phyloP scores from a whole-genome alignment of 1,284 basidiomycete genomes.

The Rhodotorula sp. region DNA sequence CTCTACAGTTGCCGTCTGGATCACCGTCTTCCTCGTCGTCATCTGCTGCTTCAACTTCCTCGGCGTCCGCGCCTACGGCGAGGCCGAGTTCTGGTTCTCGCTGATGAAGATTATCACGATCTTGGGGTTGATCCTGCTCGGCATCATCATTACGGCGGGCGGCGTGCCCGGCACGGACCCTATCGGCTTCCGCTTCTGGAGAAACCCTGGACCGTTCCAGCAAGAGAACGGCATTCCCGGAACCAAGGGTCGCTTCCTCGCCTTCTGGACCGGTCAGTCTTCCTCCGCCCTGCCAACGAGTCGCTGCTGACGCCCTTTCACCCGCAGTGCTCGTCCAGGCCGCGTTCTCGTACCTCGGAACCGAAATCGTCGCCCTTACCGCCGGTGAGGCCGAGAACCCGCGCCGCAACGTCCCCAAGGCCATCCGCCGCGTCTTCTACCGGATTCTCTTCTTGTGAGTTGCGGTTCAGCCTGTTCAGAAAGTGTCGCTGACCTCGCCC shows the following conservation, averaged over 20 bases:
- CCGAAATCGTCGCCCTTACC: constrained; percentile 71
- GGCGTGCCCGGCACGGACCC: constrained; percentile 65
- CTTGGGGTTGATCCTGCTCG: constrained; percentile 29
- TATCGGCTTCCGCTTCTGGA: constrained; percentile 47
- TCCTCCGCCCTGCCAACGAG: constrained; percentile 47
- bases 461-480: neutral
- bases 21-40: constrained; percentile 26
- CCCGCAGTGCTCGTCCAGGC: constrained; percentile 54
- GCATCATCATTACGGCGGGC: constrained; percentile 55
- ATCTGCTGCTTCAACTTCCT: constrained; percentile 34
- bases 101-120: constrained; percentile 35
- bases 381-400: neutral
- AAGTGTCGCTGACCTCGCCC: constrained; percentile 24
- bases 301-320: neutral
- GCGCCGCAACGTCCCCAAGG: constrained; percentile 60
- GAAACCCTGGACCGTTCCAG: constrained; percentile 62
- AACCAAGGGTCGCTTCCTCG: constrained; percentile 48
- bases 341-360: constrained; percentile 77
- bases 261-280: constrained; percentile 14
- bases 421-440: constrained; percentile 72
- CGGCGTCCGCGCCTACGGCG: constrained; percentile 30
- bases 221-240: constrained; percentile 47
- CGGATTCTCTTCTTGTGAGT: constrained; percentile 47
- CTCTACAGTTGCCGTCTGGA: neutral
- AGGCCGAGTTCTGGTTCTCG: constrained; percentile 38